phyloP scores from a whole-genome alignment of 129 eudicot species.

The Scalesia atractyloides region DNA sequence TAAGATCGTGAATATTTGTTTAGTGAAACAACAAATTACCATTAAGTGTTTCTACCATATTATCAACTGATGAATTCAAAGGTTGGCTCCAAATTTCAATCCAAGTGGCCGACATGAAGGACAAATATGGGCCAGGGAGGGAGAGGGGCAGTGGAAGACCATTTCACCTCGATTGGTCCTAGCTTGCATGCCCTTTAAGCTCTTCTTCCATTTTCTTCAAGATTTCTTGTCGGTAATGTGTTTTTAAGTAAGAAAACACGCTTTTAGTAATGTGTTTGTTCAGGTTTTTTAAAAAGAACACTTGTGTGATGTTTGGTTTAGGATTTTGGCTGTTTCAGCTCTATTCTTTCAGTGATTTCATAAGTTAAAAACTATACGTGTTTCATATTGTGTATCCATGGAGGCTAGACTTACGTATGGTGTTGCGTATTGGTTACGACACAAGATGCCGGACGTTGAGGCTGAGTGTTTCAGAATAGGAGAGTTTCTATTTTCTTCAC shows the following conservation, averaged over 20 bases:
- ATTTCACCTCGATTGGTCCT: constrained; percentile 32
- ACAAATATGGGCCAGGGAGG: constrained; percentile 26
- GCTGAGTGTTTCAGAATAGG: too few species aligned
- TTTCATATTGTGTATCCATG: too few species aligned
- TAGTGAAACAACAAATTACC: constrained; percentile 2
- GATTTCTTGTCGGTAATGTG: constrained; percentile 34
- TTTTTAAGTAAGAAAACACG: neutral
- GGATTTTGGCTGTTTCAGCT: too few species aligned
- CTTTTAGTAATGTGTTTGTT: neutral
- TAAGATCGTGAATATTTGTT: neutral
- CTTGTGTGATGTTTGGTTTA: neutral
- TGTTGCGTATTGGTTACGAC: too few species aligned
- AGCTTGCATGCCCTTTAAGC: constrained; percentile 20
- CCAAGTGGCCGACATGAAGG: constrained; percentile 28
- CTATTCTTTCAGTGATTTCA: too few species aligned
- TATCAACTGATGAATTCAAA: neutral
- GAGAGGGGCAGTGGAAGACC: constrained; percentile 18
- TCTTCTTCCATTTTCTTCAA: constrained; percentile 31
- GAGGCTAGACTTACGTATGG: too few species aligned
- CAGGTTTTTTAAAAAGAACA: neutral
- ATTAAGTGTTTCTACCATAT: neutral
- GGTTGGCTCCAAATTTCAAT: constrained; percentile 28
- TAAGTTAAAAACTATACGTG: too few species aligned
- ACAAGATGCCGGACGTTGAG: too few species aligned
- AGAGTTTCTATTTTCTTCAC: too few species aligned